Evolutionary conservation across 2,329 filamentous ascomycete species (phyloP).

Genomic region (Penicillium janthinellum): DNA sequence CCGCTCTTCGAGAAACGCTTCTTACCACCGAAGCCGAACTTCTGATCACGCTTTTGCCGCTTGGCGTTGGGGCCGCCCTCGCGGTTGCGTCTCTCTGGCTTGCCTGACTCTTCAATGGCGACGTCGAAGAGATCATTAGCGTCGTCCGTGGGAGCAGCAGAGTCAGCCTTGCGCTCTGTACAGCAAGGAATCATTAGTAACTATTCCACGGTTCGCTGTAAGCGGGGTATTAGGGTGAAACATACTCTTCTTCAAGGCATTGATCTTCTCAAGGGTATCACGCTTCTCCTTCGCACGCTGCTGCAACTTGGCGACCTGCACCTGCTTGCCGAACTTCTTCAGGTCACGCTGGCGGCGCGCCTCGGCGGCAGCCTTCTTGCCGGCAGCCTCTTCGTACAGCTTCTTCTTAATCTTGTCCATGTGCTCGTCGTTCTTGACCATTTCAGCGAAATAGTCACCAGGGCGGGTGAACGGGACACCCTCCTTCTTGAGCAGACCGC

Average conservation of each 20-base stretch:
- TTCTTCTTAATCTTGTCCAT: conserved; percentile 97
- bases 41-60: conserved; percentile 89
- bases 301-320: conserved; percentile 93
- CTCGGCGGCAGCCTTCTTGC: conserved; percentile 89
- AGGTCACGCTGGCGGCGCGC: conserved; percentile 89
- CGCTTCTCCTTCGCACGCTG: conserved; percentile 91
- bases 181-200: conserved; percentile 10
- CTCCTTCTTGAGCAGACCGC: conserved; percentile 76
- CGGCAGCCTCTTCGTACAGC: conserved; percentile 85
- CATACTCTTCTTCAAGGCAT: conserved; percentile 91
- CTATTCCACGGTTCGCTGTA: conserved; percentile 17
- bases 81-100: conserved; percentile 52
- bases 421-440: conserved; percentile 97
- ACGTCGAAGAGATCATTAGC: conserved; percentile 84
- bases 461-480: conserved; percentile 84
- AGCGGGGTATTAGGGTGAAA: conserved; percentile 26
- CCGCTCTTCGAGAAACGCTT: conserved; percentile 90
- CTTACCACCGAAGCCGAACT: conserved; percentile 95
- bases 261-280: conserved; percentile 94
- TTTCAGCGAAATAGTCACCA: conserved; percentile 96
- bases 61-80: conserved; percentile 58
- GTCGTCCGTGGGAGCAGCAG: conserved; percentile 68
- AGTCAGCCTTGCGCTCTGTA: conserved; percentile 74
- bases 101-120: conserved; percentile 71
- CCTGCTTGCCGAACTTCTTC: conserved; percentile 99